Conservation (phyloP, 371 early-diverging fungal species). For the Haplosporangium sp. region DNA sequence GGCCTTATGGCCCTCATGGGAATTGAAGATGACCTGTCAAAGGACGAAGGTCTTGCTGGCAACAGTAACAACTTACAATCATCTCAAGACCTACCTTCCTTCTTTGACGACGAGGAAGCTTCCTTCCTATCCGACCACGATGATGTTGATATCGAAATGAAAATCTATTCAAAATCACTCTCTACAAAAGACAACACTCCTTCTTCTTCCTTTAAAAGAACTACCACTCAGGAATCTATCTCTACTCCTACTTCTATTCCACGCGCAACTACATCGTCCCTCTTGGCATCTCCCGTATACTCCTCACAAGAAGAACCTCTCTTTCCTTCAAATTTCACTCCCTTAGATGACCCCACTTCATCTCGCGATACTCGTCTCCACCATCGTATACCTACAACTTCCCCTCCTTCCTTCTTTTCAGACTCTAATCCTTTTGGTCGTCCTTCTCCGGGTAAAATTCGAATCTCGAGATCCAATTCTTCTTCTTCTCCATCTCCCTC, state of each 20-base stretch:
- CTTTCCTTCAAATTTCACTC: conserved; percentile 7
- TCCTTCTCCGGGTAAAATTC: background rate
- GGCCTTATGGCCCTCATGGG: conserved; percentile 55
- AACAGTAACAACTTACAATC: background rate
- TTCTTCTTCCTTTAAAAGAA: background rate
- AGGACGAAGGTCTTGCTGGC: conserved; percentile 19
- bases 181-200: background rate
- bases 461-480: background rate
- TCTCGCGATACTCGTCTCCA: background rate
- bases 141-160: background rate
- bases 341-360: background rate
- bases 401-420: conserved; percentile 2
- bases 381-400: background rate
- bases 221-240: background rate
- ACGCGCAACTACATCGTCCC: background rate
- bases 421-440: background rate
- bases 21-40: conserved; percentile 32
- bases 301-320: background rate
- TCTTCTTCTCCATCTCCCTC: conserved; percentile 6
- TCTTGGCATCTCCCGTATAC: background rate
- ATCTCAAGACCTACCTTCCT: conserved; percentile 1
- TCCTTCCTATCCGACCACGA: conserved; percentile 19
- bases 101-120: conserved; percentile 6
- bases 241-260: background rate
- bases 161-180: background rate